Percentiles rank a stretch among this genome's conserved stretches.
Conservation (phyloP, 129 eudicot genomes). For the Lactuca sativa region DNA sequence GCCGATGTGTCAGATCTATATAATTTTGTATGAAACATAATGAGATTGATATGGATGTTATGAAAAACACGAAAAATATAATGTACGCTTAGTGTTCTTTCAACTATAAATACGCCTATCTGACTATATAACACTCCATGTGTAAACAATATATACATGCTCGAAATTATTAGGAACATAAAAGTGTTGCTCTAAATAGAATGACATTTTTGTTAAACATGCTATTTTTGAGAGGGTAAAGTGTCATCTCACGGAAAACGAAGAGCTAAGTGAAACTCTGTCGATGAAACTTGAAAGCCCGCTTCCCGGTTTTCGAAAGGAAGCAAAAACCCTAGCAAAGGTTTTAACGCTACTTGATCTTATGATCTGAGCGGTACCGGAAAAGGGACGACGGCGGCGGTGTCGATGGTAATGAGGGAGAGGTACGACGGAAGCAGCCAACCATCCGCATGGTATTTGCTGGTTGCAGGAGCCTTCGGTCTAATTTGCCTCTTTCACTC, state of each 20-base stretch:
- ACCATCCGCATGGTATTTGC: constrained; percentile 1
- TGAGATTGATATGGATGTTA: too few relatives aligned
- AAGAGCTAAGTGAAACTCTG: not conserved
- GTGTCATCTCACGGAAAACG: not conserved
- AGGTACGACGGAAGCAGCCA: constrained; percentile 16
- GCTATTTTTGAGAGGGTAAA: not conserved
- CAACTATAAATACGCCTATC: too few relatives aligned
- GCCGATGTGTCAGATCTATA: too few relatives aligned
- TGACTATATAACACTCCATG: too few relatives aligned
- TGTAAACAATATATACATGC: too few relatives aligned
- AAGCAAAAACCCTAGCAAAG: not conserved
- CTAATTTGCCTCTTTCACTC: constrained; percentile 11
- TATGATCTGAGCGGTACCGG: constrained; percentile 41
- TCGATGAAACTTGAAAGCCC: not conserved
- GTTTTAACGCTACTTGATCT: constrained; percentile 43
- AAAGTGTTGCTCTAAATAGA: too few relatives aligned
- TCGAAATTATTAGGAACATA: too few relatives aligned
- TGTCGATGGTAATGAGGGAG: not conserved
- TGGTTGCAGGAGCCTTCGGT: constrained; percentile 27
- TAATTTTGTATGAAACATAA: too few relatives aligned
- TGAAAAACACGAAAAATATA: too few relatives aligned
- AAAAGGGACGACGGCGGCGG: constrained; percentile 1
- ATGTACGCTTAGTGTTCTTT: too few relatives aligned
- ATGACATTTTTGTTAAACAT: not conserved
- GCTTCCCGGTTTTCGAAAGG: not conserved